Percentiles rank a stretch among this genome's conserved stretches.
phyloP scores from a whole-genome alignment of 345 rosid genomes.

The rapeseed (Brassica napus) region Da-Ae NC_063443.1:19224001-19224500 shows the following conservation, averaged over 20 bases:
- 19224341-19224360: too few species aligned
- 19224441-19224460: too few species aligned
- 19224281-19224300: conserved; percentile 4
- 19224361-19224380: background rate
- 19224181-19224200: too few species aligned
- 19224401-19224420: too few species aligned
- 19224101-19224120: too few species aligned
- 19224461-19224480: too few species aligned
- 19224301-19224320: background rate
- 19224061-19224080: background rate
- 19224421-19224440: too few species aligned
- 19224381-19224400: background rate
- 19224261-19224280: background rate
- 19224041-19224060: conserved; percentile 39
- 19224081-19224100: too few species aligned
- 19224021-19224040: conserved; percentile 57
- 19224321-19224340: too few species aligned
- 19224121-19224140: background rate
- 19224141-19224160: background rate
- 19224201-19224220: background rate
- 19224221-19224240: conserved; percentile 28
- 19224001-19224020: conserved; percentile 50
- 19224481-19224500: too few species aligned
- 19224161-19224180: too few species aligned
- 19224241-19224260: conserved; percentile 25